These are phyloP conservation scores for Acacia melanoxylon DNA, from an alignment of 306 rosid species.

Conservation along the genomic window DNA sequence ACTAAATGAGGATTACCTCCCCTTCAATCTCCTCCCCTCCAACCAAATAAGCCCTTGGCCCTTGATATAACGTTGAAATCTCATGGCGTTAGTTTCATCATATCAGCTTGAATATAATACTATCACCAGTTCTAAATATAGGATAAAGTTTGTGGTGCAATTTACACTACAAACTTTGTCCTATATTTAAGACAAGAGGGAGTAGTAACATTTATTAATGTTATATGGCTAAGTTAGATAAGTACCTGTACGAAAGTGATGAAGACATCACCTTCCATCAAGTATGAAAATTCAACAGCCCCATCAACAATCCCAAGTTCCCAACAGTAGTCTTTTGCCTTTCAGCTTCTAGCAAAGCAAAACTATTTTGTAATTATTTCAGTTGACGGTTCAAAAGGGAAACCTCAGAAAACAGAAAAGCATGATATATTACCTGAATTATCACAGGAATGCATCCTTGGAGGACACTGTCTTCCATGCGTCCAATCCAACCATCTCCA, in stretches of 20 bases:
- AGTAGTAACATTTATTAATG: background rate
- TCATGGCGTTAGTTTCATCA: background rate
- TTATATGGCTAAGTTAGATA: background rate
- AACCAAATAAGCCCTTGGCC: background rate
- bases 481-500: slow-evolving; percentile 86
- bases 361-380: background rate
- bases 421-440: slow-evolving; percentile 56
- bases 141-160: too few species aligned
- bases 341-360: slow-evolving; percentile 79
- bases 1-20: too few species aligned
- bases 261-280: slow-evolving; percentile 56
- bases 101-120: background rate
- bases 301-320: slow-evolving; percentile 59
- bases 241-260: slow-evolving; percentile 70
- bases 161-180: too few species aligned
- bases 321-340: slow-evolving; percentile 65
- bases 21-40: too few species aligned
- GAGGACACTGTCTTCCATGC: slow-evolving; percentile 70
- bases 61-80: background rate
- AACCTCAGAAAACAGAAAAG: background rate
- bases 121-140: too few species aligned
- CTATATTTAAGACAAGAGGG: too few species aligned
- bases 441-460: slow-evolving; percentile 78
- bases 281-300: slow-evolving; percentile 55
- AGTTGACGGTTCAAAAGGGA: background rate